These are phyloP conservation scores for Zoysia japonica DNA, from an alignment of 176 grass and related monocot species.

Conservation along the genomic window DNA sequence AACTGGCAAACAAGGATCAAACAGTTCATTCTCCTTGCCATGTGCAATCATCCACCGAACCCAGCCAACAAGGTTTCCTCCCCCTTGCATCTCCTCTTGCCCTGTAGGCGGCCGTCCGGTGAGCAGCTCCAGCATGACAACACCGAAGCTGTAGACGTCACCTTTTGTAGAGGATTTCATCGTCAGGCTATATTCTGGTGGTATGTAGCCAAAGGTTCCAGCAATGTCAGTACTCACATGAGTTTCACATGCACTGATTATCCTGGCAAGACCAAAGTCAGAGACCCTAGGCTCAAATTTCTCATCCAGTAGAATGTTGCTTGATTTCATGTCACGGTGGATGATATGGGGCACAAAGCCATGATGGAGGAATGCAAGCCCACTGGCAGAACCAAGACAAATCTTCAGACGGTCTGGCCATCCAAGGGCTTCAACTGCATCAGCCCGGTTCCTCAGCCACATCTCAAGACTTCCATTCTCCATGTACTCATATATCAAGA, in stretches of 20 bases:
- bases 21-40: conserved; percentile 60
- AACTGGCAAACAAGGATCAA: conserved; percentile 67
- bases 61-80: conserved; percentile 92
- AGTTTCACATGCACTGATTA: conserved; percentile 96
- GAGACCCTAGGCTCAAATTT: conserved; percentile 91
- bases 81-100: conserved; percentile 82
- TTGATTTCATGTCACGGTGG: conserved; percentile 96
- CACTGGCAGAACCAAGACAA: conserved; percentile 76
- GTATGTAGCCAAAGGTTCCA: conserved; percentile 90
- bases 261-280: conserved; percentile 93
- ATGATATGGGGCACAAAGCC: conserved; percentile 97
- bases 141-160: conserved; percentile 92
- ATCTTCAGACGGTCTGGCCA: conserved; percentile 92
- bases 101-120: conserved; percentile 86
- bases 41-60: conserved; percentile 71
- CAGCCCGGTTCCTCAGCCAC: conserved; percentile 80
- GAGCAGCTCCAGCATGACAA: conserved; percentile 89
- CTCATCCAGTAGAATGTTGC: conserved; percentile 85
- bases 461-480: conserved; percentile 90
- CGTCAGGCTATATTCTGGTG: conserved; percentile 78
- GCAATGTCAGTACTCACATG: conserved; percentile 95
- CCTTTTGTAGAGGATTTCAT: conserved; percentile 90
- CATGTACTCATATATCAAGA: conserved; percentile 98
- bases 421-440: conserved; percentile 77
- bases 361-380: conserved; percentile 90